Evolutionary conservation across 2,329 filamentous ascomycete species (phyloP), one percentile per base, ranked within the genome.

Genomic region (Davidsoniella virescens): DNA sequence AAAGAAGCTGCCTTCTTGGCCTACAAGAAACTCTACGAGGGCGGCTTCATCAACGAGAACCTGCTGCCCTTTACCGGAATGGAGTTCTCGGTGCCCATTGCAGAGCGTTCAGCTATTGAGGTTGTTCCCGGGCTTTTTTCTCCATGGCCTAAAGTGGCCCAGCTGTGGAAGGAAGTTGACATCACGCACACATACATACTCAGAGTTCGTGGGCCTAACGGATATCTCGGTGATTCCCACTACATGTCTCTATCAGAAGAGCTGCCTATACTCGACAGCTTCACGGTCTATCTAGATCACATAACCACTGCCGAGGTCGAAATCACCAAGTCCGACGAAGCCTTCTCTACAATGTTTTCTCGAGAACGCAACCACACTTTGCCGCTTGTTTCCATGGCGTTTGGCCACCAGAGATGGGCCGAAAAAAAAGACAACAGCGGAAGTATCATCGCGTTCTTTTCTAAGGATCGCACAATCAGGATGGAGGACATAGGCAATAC

Each of bases 1-100:
- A 86, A 83, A 59, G 90, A 95, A 62, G 86, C 82, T 1, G 83
- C 86, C 0, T 92, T 94, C 54, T 76, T 85, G 58, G 84, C 87
- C 1, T 94, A 88, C 59, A 64, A 75, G 18, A 70, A 69, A 4
- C 68, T 96, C 0, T 79, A 90, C 59, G 57, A 74, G 6, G 80
- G 75, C 23, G 82, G 82, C 0, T 67, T 95, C 4, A 64, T 96
- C 1, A 87, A 85, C 54, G 76, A 93, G 12, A 72, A 94, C 57
- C 64, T 95, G 0, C 68, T 94, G 39, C 90, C 90, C 7, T 65
- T 72, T 12, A 63, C 62, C 49, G 63, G 67, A 8, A 61, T 68
- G 2, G 66, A 68, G n/a, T 56, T 64, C 7, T 58, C 33, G 63
- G 2, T 64, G 2, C 23, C 20, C 6, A 43, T 62, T 0, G 56